Conservation (phyloP, 2,329 filamentous ascomycete species). For the Beauveria bassiana region DNA sequence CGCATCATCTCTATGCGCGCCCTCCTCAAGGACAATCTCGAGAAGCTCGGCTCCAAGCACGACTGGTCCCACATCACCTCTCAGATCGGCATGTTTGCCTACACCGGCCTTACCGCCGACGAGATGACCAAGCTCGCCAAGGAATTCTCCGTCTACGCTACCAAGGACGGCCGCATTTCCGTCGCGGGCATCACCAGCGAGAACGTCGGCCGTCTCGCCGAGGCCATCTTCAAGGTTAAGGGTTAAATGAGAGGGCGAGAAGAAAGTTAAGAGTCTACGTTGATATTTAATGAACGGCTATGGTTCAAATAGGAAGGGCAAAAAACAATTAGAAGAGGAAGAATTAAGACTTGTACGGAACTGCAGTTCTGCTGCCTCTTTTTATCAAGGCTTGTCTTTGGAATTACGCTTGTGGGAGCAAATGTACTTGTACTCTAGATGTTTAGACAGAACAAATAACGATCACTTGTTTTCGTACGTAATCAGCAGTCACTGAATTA, state of each 20-base stretch:
- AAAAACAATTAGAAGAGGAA: background rate
- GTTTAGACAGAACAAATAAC: conserved; percentile 5
- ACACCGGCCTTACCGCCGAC: conserved; percentile 83
- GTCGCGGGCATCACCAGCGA: conserved; percentile 75
- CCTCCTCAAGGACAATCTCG: conserved; percentile 87
- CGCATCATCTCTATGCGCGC: conserved; percentile 98
- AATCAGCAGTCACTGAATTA: background rate
- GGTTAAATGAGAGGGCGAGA: conserved; percentile 37
- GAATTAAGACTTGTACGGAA: background rate
- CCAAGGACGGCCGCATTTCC: conserved; percentile 82
- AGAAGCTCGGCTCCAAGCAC: conserved; percentile 90
- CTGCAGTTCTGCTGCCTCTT: background rate
- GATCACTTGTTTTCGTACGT: background rate
- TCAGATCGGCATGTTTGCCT: conserved; percentile 99
- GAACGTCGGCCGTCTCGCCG: conserved; percentile 72
- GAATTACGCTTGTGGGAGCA: conserved; percentile 10
- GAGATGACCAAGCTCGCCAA: conserved; percentile 89
- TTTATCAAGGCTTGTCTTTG: background rate
- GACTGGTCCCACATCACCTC: conserved; percentile 99
- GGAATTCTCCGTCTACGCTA: conserved; percentile 96
- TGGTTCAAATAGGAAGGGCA: background rate
- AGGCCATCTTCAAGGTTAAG: conserved; percentile 79
- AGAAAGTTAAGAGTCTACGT: background rate
- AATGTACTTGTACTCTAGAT: conserved; percentile 13
- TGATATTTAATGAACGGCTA: background rate